Conservation (phyloP, 768 basidiomycete genomes). For the Mrakia hoshinonis region DNA sequence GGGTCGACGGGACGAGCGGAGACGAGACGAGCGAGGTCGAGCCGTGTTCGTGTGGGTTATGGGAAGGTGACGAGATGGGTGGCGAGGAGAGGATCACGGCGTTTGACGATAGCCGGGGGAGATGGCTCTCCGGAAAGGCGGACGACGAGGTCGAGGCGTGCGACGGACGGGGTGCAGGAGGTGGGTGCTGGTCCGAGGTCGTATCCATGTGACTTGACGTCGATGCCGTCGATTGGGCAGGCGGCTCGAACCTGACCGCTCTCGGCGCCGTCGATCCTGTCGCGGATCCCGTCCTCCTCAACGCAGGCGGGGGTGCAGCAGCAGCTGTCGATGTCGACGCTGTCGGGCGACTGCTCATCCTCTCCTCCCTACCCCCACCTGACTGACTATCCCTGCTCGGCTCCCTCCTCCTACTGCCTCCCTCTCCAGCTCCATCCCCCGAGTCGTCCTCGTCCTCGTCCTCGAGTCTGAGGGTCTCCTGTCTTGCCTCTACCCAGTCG, state of each 20-base stretch:
- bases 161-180: background rate
- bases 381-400: background rate
- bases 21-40: conserved; percentile 3
- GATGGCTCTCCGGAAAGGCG: background rate
- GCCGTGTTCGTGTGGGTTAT: background rate
- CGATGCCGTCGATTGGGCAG: background rate
- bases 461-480: conserved; percentile 28
- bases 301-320: background rate
- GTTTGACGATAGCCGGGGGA: background rate
- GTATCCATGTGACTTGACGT: no score
- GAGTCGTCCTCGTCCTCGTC: conserved; percentile 21
- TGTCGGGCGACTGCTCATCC: background rate
- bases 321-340: background rate
- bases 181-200: background rate
- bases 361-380: background rate
- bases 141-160: background rate
- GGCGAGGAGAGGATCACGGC: background rate
- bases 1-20: no score
- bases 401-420: background rate
- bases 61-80: background rate
- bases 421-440: background rate
- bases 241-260: conserved; percentile 1
- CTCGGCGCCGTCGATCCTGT: background rate
- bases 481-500: conserved; percentile 35
- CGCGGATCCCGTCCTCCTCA: background rate